Evolutionary conservation across 345 rosid genomes (phyloP).

Genomic region (Syzygium aromaticum): DNA sequence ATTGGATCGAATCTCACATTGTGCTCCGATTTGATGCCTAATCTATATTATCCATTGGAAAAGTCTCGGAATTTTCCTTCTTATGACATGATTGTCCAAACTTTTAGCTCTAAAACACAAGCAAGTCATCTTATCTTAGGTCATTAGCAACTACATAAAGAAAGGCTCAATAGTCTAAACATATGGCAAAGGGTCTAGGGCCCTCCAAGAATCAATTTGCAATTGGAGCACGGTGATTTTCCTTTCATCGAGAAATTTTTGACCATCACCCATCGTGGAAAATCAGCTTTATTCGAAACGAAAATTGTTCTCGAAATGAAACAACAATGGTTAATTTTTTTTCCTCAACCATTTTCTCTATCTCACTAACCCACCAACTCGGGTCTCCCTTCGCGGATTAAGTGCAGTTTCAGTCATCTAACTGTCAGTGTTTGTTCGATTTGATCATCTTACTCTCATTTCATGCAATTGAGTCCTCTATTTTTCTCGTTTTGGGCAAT

Average conservation of each 20-base stretch:
- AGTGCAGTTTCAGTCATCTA: not conserved
- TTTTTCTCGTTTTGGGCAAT: not conserved
- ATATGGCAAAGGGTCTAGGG: not conserved
- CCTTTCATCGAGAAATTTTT: not conserved
- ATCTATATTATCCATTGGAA: not conserved
- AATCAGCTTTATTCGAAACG: not conserved
- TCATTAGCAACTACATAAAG: not conserved
- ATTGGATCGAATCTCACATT: not conserved
- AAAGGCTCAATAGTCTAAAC: not conserved
- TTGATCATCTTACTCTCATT: too few relatives aligned
- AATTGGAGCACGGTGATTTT: not conserved
- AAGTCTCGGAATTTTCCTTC: not conserved
- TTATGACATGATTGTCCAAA: not conserved
- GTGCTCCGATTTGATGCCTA: not conserved
- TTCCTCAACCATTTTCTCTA: not conserved
- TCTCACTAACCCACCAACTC: too few relatives aligned
- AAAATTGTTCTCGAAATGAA: not conserved
- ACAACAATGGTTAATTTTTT: not conserved
- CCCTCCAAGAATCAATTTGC: not conserved
- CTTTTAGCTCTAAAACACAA: not conserved
- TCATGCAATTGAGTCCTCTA: not conserved
- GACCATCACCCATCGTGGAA: not conserved
- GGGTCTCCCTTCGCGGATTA: not conserved
- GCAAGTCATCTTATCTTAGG: not conserved
- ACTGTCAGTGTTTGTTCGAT: not conserved